These are phyloP conservation scores for Selaginella moellendorffii DNA, from an alignment of 75 land plant genomes.

Conservation along the genomic window DNA sequence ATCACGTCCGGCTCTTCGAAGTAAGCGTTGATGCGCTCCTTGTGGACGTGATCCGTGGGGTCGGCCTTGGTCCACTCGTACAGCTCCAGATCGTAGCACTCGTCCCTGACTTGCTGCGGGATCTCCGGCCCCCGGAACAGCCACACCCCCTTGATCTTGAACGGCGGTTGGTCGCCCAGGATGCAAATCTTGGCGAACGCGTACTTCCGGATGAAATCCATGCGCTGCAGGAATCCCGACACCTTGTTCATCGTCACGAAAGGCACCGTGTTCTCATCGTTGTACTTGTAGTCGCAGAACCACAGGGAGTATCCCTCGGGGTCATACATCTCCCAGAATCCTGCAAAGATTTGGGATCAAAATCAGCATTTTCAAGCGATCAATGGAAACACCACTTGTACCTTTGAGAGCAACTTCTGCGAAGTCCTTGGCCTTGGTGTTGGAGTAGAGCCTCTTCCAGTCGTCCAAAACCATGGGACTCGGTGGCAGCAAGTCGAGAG, in stretches of 20 bases:
- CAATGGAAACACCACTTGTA: too few species aligned
- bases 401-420: slow-evolving; percentile 93
- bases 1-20: slow-evolving; percentile 84
- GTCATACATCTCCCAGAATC: slow-evolving; percentile 98
- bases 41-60: slow-evolving; percentile 60
- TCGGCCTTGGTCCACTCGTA: slow-evolving; percentile 90
- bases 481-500: slow-evolving; percentile 79
- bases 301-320: slow-evolving; percentile 97
- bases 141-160: slow-evolving; percentile 90
- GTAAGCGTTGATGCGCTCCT: slow-evolving; percentile 72
- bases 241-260: slow-evolving; percentile 95
- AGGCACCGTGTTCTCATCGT: slow-evolving; percentile 84
- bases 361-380: too few species aligned
- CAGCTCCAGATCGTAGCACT: slow-evolving; percentile 78
- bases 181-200: slow-evolving; percentile 96
- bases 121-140: slow-evolving; percentile 87
- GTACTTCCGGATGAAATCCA: slow-evolving; percentile 85
- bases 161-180: slow-evolving; percentile 63
- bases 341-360: slow-evolving; percentile 35
- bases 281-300: slow-evolving; percentile 96
- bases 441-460: slow-evolving; percentile 95
- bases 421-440: slow-evolving; percentile 82
- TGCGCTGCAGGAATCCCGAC: slow-evolving; percentile 78
- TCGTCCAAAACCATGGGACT: slow-evolving; percentile 92
- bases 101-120: slow-evolving; percentile 69